Evolutionary conservation across 2,329 filamentous ascomycete species (phyloP).

Genomic region (Penicillium glabrum): DNA sequence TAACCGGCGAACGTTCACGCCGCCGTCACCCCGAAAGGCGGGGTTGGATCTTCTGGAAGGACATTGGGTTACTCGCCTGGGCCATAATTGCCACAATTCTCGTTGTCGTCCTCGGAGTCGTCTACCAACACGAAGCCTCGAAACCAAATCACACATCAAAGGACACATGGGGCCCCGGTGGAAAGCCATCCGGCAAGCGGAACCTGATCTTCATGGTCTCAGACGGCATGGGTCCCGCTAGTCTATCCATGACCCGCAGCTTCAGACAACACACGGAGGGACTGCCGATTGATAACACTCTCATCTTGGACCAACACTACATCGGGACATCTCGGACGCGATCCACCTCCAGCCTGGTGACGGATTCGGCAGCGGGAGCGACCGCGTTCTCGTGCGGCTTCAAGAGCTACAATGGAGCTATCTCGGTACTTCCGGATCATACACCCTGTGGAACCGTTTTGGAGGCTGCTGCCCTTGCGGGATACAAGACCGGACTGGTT

Average conservation of each 20-base stretch:
- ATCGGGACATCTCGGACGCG: constrained; percentile 88
- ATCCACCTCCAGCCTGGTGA: constrained; percentile 80
- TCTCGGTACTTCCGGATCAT: constrained; percentile 81
- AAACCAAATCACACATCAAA: constrained; percentile 29
- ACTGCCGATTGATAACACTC: constrained; percentile 71
- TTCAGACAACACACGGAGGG: constrained; percentile 77
- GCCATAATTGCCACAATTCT: constrained; percentile 75
- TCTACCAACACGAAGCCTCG: constrained; percentile 68
- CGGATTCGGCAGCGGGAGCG: constrained; percentile 93
- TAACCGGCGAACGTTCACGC: constrained; percentile 54
- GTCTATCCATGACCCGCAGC: constrained; percentile 79
- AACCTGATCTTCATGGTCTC: constrained; percentile 99
- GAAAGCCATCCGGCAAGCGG: constrained; percentile 65
- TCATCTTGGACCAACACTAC: constrained; percentile 82
- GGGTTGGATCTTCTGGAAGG: constrained; percentile 64
- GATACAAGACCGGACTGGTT: constrained; percentile 89
- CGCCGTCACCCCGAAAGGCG: constrained; percentile 32
- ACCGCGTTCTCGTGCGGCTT: constrained; percentile 90
- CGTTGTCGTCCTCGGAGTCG: constrained; percentile 77
- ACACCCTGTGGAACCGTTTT: constrained; percentile 88
- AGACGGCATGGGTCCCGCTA: constrained; percentile 96
- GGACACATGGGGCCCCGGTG: constrained; percentile 37
- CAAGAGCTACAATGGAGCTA: constrained; percentile 97
- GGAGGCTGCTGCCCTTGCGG: constrained; percentile 88
- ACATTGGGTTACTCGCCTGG: constrained; percentile 78